Conservation (phyloP, 495 filamentous ascomycete species). For the Aspergillus cristatus region DNA sequence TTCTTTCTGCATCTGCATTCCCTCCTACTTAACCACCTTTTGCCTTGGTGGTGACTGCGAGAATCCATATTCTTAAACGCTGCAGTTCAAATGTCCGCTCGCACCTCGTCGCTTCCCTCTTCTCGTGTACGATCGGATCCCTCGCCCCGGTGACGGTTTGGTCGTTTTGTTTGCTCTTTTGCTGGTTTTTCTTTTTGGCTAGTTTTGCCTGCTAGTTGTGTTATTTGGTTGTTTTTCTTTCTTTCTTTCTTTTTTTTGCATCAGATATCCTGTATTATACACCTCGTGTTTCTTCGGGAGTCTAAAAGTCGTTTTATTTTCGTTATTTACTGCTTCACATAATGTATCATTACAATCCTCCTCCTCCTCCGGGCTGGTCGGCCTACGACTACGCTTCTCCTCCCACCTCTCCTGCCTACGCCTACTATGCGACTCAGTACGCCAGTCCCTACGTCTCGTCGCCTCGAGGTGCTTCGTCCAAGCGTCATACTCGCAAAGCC, state of each 20-base stretch:
- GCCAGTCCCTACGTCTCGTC: slow-evolving; percentile 28
- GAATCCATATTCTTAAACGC: too few relatives aligned
- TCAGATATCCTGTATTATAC: slow-evolving; percentile 47
- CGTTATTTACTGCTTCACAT: slow-evolving; percentile 25
- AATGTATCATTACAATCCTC: slow-evolving; percentile 44
- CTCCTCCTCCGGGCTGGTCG: slow-evolving; percentile 40
- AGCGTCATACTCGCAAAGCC: slow-evolving; percentile 39
- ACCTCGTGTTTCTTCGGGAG: slow-evolving; percentile 18
- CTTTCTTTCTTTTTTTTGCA: too few relatives aligned
- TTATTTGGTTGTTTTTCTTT: slow-evolving; percentile 4
- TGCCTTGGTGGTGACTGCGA: too few relatives aligned
- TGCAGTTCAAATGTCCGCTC: slow-evolving; percentile 49
- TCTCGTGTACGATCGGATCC: slow-evolving; percentile 34
- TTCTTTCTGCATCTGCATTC: too few relatives aligned
- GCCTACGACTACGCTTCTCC: slow-evolving; percentile 43
- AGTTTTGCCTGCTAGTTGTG: slow-evolving; percentile 34
- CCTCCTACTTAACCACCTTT: too few relatives aligned
- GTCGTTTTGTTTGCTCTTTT: slow-evolving; percentile 16
- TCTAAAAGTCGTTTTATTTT: slow-evolving; percentile 7
- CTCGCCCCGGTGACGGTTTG: slow-evolving; percentile 40
- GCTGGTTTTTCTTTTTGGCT: slow-evolving; percentile 20
- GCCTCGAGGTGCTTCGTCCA: slow-evolving; percentile 29
- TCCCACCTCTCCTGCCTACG: slow-evolving; percentile 42
- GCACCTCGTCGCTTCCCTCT: slow-evolving; percentile 31
- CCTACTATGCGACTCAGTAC: slow-evolving; percentile 36